Base-by-base conservation (phyloP, 169 alveolate species). In the Plasmodium billcollinsi region DNA sequence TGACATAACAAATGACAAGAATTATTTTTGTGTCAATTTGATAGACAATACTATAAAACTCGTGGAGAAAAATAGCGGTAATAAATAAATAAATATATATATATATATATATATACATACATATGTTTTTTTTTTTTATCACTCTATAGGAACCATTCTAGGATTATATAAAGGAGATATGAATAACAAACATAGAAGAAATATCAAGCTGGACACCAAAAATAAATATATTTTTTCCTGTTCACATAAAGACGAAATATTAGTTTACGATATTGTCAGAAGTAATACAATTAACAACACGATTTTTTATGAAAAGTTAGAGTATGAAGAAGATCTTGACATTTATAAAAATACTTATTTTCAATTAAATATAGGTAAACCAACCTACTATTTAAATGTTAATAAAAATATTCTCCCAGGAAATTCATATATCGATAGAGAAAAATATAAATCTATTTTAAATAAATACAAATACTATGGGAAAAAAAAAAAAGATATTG, bases 21-120 rank as follows among this genome's bases (percentile, higher is more conserved):
- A 83, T 59, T 83, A 83, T 50, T 49, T 83, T 2, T 67, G 91
- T 12, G 85, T 47, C 29, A 69, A 70, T 14, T 54, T 58, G 24
- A 69, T 83, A 18, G 85, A 83, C 43, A 83, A 83, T 50, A 83
- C 67, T 45, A 72, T 67, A 47, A 83, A 69, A 62, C 45, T 83
- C 47, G 74, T 83, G 20, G 91, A 83, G 63, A 83, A 83, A 62
- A 83, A 83, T 56, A 63, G 91, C 72, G 91, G 91, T 83, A 83
- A 76, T 50, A 33, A 76, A 47, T 24, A 65, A 50, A 20, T 24
- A 15, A 21, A 70, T 66, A 33, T 2, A 70, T 8, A 12, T 20
- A 21, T 14, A 11, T 12, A 45, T 14, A 18, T 39, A 47, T 47
- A 9, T 33, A 43, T 20, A 9, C 8, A 9, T 11, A 45, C 5